Evolutionary conservation across 306 rosid genomes (phyloP), one percentile per base, ranked within the genome.

Genomic region (Prunus kanzakura): DNA sequence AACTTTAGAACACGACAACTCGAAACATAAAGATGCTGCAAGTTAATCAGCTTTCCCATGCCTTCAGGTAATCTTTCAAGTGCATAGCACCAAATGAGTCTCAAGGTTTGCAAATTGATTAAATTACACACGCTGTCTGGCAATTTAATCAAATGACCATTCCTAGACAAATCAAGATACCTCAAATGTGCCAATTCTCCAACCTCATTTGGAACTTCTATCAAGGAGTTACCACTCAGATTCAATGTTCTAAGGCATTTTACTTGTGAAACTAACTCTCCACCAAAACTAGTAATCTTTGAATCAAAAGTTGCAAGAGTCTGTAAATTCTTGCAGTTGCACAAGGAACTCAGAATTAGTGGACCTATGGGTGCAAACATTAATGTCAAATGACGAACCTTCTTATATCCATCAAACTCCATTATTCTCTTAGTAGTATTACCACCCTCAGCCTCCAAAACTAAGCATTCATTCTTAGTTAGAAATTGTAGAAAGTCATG

Each of bases 21-120:
- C 41, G 0, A 0, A 6, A 35, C 8, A 35, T 35, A 1, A 6
- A 6, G 41, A 35, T 35, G 41, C 41, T 35, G 8, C 8, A 35
- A 35, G 20, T 20, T 20, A 20, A 20, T 20, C 20, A 20, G 20
- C 20, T 20, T 20, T 20, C 20, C 20, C 20, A 35, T 35, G 41
- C 0, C 41, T 35, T 35, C 41, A 0, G 72, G 79, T 2, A 32
- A 27, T 23, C 8, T 4, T 5, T 45, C 6, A 20, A 67, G 71
- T 1, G 0, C 0, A 1, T 0, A 0, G 20, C 64, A 65, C 13
- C 1, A 0, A 0, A 2, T 23, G 9, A 75, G 6, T 35, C 45
- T 35, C 51, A 64, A 16, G 23, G 55, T 74, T 45, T 74, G 60
- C 25, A 75, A 12, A 64, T 75, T 75, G 49, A 49, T 1, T 38